Conservation (phyloP, 306 rosid genomes). For the Casuarina equisetifolia region DNA sequence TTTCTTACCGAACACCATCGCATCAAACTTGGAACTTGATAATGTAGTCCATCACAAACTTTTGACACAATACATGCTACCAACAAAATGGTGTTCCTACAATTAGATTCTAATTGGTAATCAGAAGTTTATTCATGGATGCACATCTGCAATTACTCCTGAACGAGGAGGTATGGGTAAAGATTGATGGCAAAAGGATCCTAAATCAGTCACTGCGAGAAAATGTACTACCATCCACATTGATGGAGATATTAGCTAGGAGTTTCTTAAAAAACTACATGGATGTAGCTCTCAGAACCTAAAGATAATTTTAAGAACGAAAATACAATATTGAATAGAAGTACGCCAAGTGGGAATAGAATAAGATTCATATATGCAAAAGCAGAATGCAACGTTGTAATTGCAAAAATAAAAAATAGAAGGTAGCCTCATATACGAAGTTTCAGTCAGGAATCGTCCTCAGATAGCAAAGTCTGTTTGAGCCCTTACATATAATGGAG, state of each 20-base stretch:
- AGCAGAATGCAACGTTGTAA: not conserved
- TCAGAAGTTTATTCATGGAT: not conserved
- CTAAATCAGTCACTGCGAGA: not conserved
- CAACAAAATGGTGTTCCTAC: not conserved
- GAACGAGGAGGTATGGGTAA: not conserved
- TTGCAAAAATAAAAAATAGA: not conserved
- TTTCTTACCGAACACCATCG: too few relatives aligned
- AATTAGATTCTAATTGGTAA: not conserved
- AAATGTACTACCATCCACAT: not conserved
- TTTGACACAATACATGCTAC: not conserved
- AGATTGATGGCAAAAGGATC: not conserved
- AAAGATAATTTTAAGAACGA: not conserved
- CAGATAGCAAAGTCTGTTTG: not conserved
- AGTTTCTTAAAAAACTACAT: not conserved
- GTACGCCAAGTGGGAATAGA: not conserved
- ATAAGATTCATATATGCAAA: not conserved
- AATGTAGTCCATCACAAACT: not conserved
- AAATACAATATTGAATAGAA: not conserved
- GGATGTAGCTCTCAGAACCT: not conserved
- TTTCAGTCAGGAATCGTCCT: conserved; percentile 2
- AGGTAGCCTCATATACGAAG: not conserved
- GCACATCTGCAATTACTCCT: not conserved
- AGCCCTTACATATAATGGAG: not conserved
- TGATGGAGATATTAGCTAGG: not conserved
- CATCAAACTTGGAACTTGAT: too few relatives aligned